phyloP scores from a whole-genome alignment of 225 moss, liverwort and hornwort genomes.

The Antitrichia curtipendula region DNA sequence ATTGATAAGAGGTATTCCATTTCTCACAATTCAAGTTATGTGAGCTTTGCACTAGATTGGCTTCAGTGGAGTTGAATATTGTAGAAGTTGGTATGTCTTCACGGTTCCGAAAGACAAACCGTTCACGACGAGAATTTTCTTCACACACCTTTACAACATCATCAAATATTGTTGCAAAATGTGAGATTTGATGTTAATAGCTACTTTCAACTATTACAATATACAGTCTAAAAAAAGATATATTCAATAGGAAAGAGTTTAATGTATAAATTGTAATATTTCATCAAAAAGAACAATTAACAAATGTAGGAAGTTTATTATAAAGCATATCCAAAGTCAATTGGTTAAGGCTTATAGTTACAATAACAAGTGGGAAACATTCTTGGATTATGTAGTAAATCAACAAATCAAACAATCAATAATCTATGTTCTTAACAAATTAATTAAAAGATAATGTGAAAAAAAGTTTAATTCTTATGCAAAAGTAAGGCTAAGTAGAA shows the following conservation, averaged over 20 bases:
- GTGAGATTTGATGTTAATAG: too few relatives aligned
- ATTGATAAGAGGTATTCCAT: too few relatives aligned
- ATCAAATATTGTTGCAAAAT: neutral
- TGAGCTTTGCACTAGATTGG: neutral
- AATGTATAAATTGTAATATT: too few relatives aligned
- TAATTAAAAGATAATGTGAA: neutral
- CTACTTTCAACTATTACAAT: neutral
- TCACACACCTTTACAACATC: neutral
- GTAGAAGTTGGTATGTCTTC: neutral
- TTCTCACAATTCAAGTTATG: too few relatives aligned
- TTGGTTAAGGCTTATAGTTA: neutral
- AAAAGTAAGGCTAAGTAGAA: neutral
- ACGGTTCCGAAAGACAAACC: neutral
- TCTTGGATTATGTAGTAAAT: neutral
- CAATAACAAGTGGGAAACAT: neutral
- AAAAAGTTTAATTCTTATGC: neutral
- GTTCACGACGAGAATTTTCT: neutral
- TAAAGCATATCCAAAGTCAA: neutral
- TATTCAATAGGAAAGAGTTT: neutral
- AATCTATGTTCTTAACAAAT: neutral
- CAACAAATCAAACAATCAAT: neutral
- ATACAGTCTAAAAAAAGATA: neutral
- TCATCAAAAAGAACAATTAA: neutral
- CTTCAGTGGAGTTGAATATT: neutral
- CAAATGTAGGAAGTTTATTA: neutral